Percentiles rank a stretch among this genome's conserved stretches.
These are phyloP conservation scores for Magnusiomyces paraingens DNA, from an alignment of 1,139 yeast species.

Conservation along the genomic window DNA sequence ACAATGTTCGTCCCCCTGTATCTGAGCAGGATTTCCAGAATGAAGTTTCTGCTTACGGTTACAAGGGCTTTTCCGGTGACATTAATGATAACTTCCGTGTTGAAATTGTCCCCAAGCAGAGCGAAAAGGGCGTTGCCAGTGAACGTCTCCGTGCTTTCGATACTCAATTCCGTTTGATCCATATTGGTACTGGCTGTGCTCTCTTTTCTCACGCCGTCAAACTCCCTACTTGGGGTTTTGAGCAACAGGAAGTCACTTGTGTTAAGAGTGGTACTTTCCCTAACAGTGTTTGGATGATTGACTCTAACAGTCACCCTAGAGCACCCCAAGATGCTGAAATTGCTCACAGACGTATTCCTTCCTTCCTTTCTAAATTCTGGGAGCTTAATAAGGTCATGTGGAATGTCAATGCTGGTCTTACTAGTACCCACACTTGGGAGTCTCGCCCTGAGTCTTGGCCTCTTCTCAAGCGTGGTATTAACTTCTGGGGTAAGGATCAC, in stretches of 20 bases:
- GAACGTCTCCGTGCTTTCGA: slow-evolving; percentile 67
- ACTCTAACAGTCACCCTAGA: slow-evolving; percentile 50
- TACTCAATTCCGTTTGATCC: slow-evolving; percentile 79
- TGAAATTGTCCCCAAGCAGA: slow-evolving; percentile 63
- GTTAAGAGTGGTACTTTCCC: slow-evolving; percentile 73
- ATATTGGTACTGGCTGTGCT: slow-evolving; percentile 84
- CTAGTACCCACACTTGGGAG: slow-evolving; percentile 82
- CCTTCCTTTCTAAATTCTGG: slow-evolving; percentile 61
- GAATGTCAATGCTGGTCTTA: slow-evolving; percentile 78
- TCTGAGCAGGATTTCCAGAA: slow-evolving; percentile 93
- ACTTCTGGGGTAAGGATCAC: slow-evolving; percentile 80
- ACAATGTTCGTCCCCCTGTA: slow-evolving; percentile 91
- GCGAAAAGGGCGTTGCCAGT: slow-evolving; percentile 54
- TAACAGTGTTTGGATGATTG: slow-evolving; percentile 83
- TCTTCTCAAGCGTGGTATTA: slow-evolving; percentile 79
- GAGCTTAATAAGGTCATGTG: slow-evolving; percentile 90
- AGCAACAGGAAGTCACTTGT: slow-evolving; percentile 94
- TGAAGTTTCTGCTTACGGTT: slow-evolving; percentile 91
- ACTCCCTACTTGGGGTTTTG: slow-evolving; percentile 93
- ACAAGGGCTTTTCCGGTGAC: slow-evolving; percentile 86
- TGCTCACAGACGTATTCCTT: slow-evolving; percentile 54
- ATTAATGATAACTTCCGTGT: slow-evolving; percentile 92
- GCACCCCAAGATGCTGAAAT: slow-evolving; percentile 40
- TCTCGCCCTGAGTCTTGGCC: slow-evolving; percentile 92
- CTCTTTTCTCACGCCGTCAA: slow-evolving; percentile 80